phyloP scores from a whole-genome alignment of 1,284 basidiomycete species.

The Boletus semigastroideus region DNA sequence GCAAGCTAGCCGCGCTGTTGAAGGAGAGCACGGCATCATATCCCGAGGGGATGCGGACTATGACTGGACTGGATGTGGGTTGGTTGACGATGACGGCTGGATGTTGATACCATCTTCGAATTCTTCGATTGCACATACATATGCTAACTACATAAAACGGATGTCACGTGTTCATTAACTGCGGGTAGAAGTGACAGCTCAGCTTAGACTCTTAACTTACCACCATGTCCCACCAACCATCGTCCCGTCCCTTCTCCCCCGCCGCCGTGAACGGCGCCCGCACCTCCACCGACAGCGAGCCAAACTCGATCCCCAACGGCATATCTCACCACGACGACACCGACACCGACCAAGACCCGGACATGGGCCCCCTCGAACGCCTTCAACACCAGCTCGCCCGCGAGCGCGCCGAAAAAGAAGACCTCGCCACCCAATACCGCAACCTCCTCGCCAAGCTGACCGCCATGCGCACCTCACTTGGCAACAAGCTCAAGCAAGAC shows the following conservation, averaged over 20 bases:
- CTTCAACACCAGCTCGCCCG: conserved; percentile 60
- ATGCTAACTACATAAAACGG: not conserved
- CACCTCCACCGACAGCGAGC: conserved; percentile 29
- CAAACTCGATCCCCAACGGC: conserved; percentile 16
- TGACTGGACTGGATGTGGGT: conserved; percentile 78
- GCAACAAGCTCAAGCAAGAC: conserved; percentile 94
- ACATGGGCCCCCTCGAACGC: conserved; percentile 47
- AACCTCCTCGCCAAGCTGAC: conserved; percentile 87
- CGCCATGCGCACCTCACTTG: conserved; percentile 89
- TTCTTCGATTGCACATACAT: not conserved
- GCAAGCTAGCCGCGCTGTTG: conserved; percentile 61
- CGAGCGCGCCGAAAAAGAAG: conserved; percentile 81
- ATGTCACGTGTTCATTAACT: not conserved
- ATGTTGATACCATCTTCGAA: not conserved
- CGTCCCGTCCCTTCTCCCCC: conserved; percentile 27
- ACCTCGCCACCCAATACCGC: conserved; percentile 81
- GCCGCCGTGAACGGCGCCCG: conserved; percentile 20
- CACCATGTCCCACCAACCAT: conserved; percentile 17
- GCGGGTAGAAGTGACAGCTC: conserved; percentile 4
- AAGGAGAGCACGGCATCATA: conserved; percentile 74
- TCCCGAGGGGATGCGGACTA: conserved; percentile 67
- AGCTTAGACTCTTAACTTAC: too few species aligned
- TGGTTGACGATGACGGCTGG: conserved; percentile 51
- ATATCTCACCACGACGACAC: conserved; percentile 16
- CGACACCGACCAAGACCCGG: conserved; percentile 20